phyloP scores from a whole-genome alignment of 2,329 filamentous ascomycete species.

The Cercospora sp. region DNA sequence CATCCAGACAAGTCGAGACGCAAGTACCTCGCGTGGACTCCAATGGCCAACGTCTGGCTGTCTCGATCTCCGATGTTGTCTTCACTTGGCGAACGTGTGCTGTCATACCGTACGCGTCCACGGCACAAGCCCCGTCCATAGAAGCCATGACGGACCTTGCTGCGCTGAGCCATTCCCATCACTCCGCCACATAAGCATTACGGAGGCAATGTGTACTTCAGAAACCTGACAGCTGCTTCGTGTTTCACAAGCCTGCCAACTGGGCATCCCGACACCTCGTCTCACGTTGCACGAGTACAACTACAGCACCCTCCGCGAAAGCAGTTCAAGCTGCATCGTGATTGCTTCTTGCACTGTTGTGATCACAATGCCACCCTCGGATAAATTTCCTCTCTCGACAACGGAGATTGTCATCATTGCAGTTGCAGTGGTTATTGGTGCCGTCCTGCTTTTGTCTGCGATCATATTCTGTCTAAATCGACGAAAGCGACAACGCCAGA shows the following conservation, averaged over 20 bases:
- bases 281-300: neutral
- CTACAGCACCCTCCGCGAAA: neutral
- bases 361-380: neutral
- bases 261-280: neutral
- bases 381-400: neutral
- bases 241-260: neutral
- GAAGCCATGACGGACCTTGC: neutral
- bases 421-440: neutral
- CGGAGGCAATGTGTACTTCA: neutral
- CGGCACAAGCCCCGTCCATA: neutral
- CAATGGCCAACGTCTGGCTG: neutral
- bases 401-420: conserved; percentile 6
- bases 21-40: neutral
- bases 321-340: neutral
- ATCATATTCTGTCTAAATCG: neutral
- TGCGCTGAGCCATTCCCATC: neutral
- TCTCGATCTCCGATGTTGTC: neutral
- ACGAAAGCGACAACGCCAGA: neutral
- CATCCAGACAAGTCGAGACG: neutral
- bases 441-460: neutral
- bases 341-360: neutral
- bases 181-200: conserved; percentile 13
- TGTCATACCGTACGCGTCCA: neutral
- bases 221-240: neutral
- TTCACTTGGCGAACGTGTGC: conserved; percentile 7